Evolutionary conservation across 2,329 filamentous ascomycete species (phyloP), one percentile per base, ranked within the genome.

Genomic region (Magnaporthiopsis rhizophila): DNA sequence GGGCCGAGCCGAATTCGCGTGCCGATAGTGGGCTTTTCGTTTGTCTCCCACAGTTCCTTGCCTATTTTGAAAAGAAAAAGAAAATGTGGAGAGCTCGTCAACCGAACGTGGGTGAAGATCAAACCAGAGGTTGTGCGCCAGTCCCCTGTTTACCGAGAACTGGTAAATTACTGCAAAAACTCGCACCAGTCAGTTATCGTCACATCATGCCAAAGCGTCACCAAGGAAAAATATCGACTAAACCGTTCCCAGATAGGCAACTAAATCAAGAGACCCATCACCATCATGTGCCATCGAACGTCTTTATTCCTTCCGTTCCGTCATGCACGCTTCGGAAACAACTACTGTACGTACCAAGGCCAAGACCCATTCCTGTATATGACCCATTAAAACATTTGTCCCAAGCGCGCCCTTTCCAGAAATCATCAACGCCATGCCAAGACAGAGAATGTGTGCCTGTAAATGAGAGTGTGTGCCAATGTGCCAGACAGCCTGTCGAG

Each of bases 301-400:
- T 53, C 18, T 53, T 53, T 50, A 21, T 30, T 36, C 12, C 8
- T 53, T 53, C 45, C 45, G 9, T 53, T 53, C 21, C 21, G 45
- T 53, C 45, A 53, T 53, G 45, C n/a, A 53, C 45, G 45, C 18
- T 53, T 53, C n/a, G 45, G n/a, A 53, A 53, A n/a, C 30, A 30
- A 30, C 30, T 30, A 30, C 30, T 30, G 30, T 30, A 5, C 30
- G 30, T 30, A 30, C 71, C 80, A 45, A 18, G 3, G n/a, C 6
- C 15, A n/a, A 50, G 45, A 53, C 21, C 45, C 45, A 24, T 53
- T 53, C 45, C 45, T 30, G 45, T 53, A 50, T 50, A 50, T 53
- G n/a, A n/a, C 21, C 45, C 45, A 53, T 53, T 21, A 9, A 70
- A 75, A 89, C 84, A 71, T 89, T 90, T 90, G 63, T 88, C 80